Evolutionary conservation across 1,284 basidiomycete genomes (phyloP).

Genomic region (Retiboletus fuscus): DNA sequence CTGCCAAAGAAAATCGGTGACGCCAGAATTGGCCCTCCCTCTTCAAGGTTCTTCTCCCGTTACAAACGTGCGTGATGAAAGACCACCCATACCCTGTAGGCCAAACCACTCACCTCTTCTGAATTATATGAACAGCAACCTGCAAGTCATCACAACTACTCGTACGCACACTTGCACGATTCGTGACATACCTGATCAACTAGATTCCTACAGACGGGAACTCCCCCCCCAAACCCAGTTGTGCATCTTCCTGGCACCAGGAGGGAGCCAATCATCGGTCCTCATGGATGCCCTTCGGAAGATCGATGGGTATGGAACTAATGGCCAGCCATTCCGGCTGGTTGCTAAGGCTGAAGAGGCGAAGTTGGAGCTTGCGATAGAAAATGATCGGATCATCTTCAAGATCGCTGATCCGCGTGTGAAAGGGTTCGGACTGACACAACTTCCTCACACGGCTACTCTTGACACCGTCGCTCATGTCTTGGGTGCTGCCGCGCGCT

Average conservation of each 20-base stretch:
- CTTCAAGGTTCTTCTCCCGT: too few species aligned
- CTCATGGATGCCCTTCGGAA: not conserved
- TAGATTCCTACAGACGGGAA: too few species aligned
- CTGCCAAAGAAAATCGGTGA: too few species aligned
- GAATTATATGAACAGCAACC: too few species aligned
- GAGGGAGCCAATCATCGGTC: not conserved
- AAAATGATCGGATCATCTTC: constrained; percentile 10
- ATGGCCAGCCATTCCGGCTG: constrained; percentile 5
- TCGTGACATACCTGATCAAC: too few species aligned
- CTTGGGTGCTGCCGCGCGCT: constrained; percentile 30
- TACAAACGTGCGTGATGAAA: too few species aligned
- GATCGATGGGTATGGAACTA: constrained; percentile 10
- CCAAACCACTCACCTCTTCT: too few species aligned
- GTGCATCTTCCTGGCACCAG: constrained; percentile 1
- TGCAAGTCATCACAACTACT: too few species aligned
- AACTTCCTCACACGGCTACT: not conserved
- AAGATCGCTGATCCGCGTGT: constrained; percentile 26
- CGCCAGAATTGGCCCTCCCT: too few species aligned
- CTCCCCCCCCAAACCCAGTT: too few species aligned
- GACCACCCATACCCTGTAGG: too few species aligned
- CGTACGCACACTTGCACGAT: too few species aligned
- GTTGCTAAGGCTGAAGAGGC: constrained; percentile 12
- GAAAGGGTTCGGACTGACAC: constrained; percentile 25
- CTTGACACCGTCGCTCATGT: constrained; percentile 5
- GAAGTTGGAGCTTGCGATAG: constrained; percentile 23